phyloP scores from a whole-genome alignment of 371 early-diverging fungal species.

The Rhizomucor pusillus region DNA sequence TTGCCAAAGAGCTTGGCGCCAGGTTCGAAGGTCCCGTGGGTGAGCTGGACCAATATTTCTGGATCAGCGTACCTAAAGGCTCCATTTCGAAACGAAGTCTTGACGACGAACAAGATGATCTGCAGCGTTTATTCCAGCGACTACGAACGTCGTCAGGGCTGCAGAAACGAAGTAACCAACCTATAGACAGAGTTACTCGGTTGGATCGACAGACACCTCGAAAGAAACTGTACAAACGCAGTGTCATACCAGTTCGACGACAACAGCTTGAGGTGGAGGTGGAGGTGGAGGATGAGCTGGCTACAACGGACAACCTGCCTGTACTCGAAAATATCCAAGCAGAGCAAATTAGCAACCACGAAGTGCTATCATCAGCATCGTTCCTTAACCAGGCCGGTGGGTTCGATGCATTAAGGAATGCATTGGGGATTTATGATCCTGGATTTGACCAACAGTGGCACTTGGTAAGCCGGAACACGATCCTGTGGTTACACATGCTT shows the following conservation, averaged over 20 bases:
- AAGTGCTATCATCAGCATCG: slow-evolving; percentile 1
- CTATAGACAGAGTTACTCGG: slow-evolving; percentile 18
- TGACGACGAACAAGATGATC: slow-evolving; percentile 11
- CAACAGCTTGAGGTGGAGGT: slow-evolving; percentile 1
- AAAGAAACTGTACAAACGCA: slow-evolving; percentile 30
- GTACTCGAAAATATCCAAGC: slow-evolving; percentile 16
- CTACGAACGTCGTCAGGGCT: slow-evolving; percentile 1
- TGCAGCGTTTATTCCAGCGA: slow-evolving; percentile 11
- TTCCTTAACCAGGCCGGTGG: slow-evolving; percentile 16
- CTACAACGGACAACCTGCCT: slow-evolving; percentile 13
- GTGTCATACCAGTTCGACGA: slow-evolving; percentile 20
- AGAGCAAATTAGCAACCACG: slow-evolving; percentile 16
- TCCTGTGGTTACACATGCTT: background rate
- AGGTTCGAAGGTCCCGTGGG: slow-evolving; percentile 68
- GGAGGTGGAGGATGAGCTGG: slow-evolving; percentile 14
- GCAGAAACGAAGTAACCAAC: slow-evolving; percentile 12
- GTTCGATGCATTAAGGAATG: slow-evolving; percentile 13
- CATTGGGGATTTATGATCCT: slow-evolving; percentile 68
- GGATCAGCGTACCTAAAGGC: slow-evolving; percentile 44
- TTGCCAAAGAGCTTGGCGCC: slow-evolving; percentile 45
- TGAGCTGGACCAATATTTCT: slow-evolving; percentile 61
- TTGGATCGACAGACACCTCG: slow-evolving; percentile 34
- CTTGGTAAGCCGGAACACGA: slow-evolving; percentile 16
- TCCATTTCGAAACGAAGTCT: slow-evolving; percentile 8
- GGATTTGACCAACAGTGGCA: slow-evolving; percentile 59